Conservation (phyloP, 805 yeast genomes). For the Sugiyamaella smithiae region DNA sequence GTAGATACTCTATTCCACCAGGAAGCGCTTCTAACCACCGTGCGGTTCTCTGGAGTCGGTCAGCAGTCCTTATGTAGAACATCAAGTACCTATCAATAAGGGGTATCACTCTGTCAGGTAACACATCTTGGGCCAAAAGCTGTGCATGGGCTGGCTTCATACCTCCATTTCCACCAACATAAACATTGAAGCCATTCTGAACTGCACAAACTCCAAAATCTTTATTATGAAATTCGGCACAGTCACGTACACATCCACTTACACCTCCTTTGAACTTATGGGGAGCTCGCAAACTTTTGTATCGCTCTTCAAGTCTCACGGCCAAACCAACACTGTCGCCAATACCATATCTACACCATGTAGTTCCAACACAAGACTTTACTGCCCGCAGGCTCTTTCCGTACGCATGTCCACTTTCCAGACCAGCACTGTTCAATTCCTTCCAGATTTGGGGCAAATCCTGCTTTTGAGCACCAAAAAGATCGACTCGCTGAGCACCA, state of each 20-base stretch:
- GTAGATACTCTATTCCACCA: constrained; percentile 39
- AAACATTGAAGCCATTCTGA: constrained; percentile 38
- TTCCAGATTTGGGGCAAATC: constrained; percentile 11
- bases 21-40: constrained; percentile 39
- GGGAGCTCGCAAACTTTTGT: constrained; percentile 39
- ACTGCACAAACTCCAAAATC: constrained; percentile 41
- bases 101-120: constrained; percentile 39
- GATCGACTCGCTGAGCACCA: constrained; percentile 10
- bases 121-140: constrained; percentile 35
- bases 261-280: constrained; percentile 42
- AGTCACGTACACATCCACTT: constrained; percentile 40
- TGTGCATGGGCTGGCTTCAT: constrained; percentile 42
- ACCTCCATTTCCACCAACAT: constrained; percentile 42
- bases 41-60: constrained; percentile 39
- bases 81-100: constrained; percentile 38
- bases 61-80: constrained; percentile 41
- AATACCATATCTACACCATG: constrained; percentile 41
- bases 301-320: constrained; percentile 38
- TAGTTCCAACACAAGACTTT: constrained; percentile 40
- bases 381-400: constrained; percentile 39
- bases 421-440: constrained; percentile 14
- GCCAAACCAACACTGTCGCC: constrained; percentile 43
- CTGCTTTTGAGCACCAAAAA: constrained; percentile 11
- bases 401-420: constrained; percentile 41
- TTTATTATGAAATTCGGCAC: constrained; percentile 40